Percentiles rank a stretch among this genome's conserved stretches.
phyloP scores from a whole-genome alignment of 352 stramenopile species.

The Phytophthora quininea region DNA sequence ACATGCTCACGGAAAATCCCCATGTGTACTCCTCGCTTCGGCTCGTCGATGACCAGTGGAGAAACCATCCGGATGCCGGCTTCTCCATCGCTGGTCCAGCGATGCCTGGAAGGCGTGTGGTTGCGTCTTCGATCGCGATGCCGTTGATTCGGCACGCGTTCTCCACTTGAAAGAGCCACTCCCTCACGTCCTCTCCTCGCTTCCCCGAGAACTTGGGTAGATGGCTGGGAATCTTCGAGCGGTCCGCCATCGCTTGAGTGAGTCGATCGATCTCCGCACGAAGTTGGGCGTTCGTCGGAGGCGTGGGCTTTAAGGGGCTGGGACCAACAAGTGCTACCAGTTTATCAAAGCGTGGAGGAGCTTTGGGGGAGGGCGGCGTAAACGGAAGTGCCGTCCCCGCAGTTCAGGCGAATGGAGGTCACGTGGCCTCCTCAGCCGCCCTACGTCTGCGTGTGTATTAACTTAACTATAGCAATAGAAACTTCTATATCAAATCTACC shows the following conservation, averaged over 20 bases:
- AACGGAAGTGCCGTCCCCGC: not conserved
- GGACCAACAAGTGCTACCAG: not conserved
- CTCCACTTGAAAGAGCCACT: not conserved
- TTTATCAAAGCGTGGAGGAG: not conserved
- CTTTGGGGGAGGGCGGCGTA: too few relatives aligned
- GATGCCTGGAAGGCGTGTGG: not conserved
- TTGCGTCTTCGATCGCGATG: conserved; percentile 5
- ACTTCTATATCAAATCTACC: too few relatives aligned
- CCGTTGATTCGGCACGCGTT: conserved; percentile 11
- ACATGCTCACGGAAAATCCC: conserved; percentile 3
- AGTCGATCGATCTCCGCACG: not conserved
- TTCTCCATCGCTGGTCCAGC: conserved; percentile 1
- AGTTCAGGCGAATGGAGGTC: not conserved
- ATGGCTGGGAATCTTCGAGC: not conserved
- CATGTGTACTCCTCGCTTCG: conserved; percentile 5
- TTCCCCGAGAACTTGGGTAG: not conserved
- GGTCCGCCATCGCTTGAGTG: not conserved
- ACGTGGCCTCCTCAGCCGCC: not conserved
- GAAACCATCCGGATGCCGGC: not conserved
- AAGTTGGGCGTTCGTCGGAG: not conserved
- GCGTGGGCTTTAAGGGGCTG: not conserved
- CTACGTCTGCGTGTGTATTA: conserved; percentile 3
- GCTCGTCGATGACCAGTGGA: not conserved
- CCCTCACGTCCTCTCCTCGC: not conserved
- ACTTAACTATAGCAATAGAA: too few relatives aligned